Evolutionary conservation across 2,329 filamentous ascomycete species (phyloP).

Genomic region (Colletotrichum spinosum): DNA sequence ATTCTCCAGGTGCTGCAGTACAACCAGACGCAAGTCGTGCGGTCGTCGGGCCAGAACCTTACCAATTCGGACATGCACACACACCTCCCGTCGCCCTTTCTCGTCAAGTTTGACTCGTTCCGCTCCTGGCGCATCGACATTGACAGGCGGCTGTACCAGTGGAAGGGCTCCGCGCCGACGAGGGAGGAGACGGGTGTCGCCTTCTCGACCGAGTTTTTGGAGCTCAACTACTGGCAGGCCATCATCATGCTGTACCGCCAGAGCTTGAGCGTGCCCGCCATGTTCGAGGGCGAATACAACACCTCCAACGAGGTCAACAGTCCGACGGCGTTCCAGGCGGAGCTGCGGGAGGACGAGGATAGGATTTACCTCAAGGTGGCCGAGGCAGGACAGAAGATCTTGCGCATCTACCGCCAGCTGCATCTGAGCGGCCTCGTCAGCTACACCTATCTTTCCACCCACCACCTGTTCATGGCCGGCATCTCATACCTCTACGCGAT

Average conservation of each 20-base stretch:
- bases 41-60: conserved; percentile 72
- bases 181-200: conserved; percentile 85
- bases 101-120: conserved; percentile 86
- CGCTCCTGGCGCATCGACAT: conserved; percentile 90
- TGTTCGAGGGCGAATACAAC: conserved; percentile 83
- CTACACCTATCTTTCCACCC: conserved; percentile 94
- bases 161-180: conserved; percentile 86
- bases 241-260: conserved; percentile 96
- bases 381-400: conserved; percentile 91
- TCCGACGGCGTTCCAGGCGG: conserved; percentile 70
- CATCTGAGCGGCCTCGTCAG: conserved; percentile 91
- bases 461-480: conserved; percentile 97
- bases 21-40: conserved; percentile 85
- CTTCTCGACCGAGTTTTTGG: conserved; percentile 90
- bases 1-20: conserved; percentile 94
- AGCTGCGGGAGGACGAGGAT: conserved; percentile 85
- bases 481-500: conserved; percentile 97
- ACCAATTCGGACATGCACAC: conserved; percentile 81
- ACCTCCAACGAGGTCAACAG: conserved; percentile 74
- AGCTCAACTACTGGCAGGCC: conserved; percentile 98
- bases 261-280: conserved; percentile 85
- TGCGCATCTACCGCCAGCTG: conserved; percentile 90
- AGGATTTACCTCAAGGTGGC: conserved; percentile 94
- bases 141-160: conserved; percentile 83
- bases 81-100: conserved; percentile 84